Base-by-base conservation (phyloP, 2,329 filamentous ascomycete genomes). In the Alternaria triticimaculans region DNA sequence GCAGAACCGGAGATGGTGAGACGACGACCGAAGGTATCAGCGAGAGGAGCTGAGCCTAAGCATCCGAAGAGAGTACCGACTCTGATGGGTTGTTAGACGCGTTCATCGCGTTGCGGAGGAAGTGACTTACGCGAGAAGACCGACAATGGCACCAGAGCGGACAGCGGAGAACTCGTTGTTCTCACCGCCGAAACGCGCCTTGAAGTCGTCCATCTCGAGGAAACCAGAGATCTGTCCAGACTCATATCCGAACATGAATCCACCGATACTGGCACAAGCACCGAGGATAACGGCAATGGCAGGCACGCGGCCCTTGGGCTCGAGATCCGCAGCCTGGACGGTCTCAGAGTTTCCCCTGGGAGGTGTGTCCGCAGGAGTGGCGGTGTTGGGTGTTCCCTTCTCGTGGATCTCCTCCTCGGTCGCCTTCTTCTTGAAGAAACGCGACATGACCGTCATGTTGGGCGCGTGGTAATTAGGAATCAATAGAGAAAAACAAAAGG, bases 11-110 rank as follows among this genome's bases (percentile, higher is more conserved):
- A 88, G 69, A 92, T 92, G 21, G 87, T 87, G 10, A 86, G 79
- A 45, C 86, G 85, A 11, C 89, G 87, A 44, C 89, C 89, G 59
- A 90, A 82, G 3, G 78, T 80, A 65, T 91, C 89, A 50, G 88
- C 87, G 43, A 91, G 81, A 45, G 86, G 87, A 18, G 88, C 83
- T 21, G 82, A 82, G 51, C 80, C 77, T 8, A 93, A 82, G 14
- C 90, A 87, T 44, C 92, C 92, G 64, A 93, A 88, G 75, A 94
- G 92, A 14, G 91, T 93, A 53, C 91, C 91, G 37, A 89, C 88
- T 1, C 73, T 75, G 43, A 18, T 5, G 54, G 20, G 15, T 30
- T 54, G 56, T 74, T 46, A 71, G 59, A 44, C 8, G 28, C 14
- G 30, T 25, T 25, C 37, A 6, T 51, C 20, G 8, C 20, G 10